Base-by-base conservation (phyloP, 1,139 yeast species). In the Suhomyces bolitotheri region DNA sequence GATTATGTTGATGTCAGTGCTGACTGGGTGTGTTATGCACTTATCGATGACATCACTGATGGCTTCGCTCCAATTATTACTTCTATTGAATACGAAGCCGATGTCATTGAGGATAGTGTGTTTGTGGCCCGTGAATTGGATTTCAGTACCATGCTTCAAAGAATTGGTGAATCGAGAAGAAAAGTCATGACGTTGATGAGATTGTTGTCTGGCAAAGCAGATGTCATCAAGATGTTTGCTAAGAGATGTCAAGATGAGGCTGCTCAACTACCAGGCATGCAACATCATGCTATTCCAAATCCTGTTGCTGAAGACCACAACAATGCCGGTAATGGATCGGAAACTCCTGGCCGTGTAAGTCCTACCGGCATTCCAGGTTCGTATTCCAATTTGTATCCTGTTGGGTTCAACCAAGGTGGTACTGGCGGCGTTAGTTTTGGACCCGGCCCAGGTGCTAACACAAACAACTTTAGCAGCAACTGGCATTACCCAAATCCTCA, bases 181-280 rank as follows among this genome's bases (percentile, higher is more conserved):
- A 86, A 83, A 54, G 95, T 89, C 25, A 90, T 90, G 96, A 84
- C 95, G 0, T 68, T 90, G 56, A 82, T 92, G 86, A 74, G 98
- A 52, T 69, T 92, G 43, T 71, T 92, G 35, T 82, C 95, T 17
- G 96, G 96, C 43, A 92, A 92, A 59, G 97, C 98, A 0, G 98
- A 94, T 60, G 98, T 92, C 40, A 88, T 92, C 52, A 86, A 87
- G 54, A 92, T 90, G 95, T 89, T 92, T 71, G 95, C 97, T 25
- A 92, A 92, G 57, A 75, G 98, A 54, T 90, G 97, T 61, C 94
- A 85, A 50, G 97, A 92, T 50, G 80, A 71, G 31, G 58, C 51
- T 27, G 48, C 42, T 49, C 22, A 25, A 32, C 13, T 25, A 3
- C 40, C 47, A 3, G 13, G 9, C 15, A 34, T 40, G 10, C 32